Base-by-base conservation (phyloP, 306 rosid genomes). In the Parietaria judaica region DNA sequence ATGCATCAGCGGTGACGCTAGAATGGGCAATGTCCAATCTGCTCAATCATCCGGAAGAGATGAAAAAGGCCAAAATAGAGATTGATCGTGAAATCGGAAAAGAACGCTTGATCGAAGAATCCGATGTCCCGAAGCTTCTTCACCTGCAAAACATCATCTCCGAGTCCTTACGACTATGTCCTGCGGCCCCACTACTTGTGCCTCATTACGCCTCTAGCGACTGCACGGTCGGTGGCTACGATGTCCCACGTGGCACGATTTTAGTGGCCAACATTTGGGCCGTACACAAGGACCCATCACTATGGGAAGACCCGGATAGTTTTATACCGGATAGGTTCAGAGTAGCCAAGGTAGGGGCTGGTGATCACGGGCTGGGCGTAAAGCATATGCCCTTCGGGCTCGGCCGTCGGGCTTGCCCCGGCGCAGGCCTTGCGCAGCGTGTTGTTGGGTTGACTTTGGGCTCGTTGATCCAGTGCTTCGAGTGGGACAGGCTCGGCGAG, bases 331-430 rank as follows among this genome's bases (percentile, higher is more conserved):
- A 73, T 34, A 73, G 82, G 37, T 65, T 63, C 31, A 38, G 8
- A 11, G 31, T 23, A 23, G 31, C 31, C 31, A 23, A 23, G 31
- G 31, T 23, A 23, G 31, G 31, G 31, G 31, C 31, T 23, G 58
- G 34, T 11, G 57, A 58, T 0, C 63, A 41, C 7, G 51, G 3
- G 5, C 60, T 13, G 7, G 36, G 46, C 3, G 37, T 41, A 1
- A 78, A 70, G 62, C 11, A 66, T 2, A 5, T 78, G 34, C 61
- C 83, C 1, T 78, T 74, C 36, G 79, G 79, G 8, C 6, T 63
- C 0, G 83, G 81, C 36, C 66, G 81, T 4, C 43, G 81, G 60
- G 50, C 81, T 15, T 76, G 81, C 37, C 81, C 81, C 0, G 81
- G 81, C 0, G 53, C 47, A 0, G 74, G 71, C 13, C 23, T 76